Base-by-base conservation (phyloP, 2,329 filamentous ascomycete genomes). In the Coniochaeta pulveracea region DNA sequence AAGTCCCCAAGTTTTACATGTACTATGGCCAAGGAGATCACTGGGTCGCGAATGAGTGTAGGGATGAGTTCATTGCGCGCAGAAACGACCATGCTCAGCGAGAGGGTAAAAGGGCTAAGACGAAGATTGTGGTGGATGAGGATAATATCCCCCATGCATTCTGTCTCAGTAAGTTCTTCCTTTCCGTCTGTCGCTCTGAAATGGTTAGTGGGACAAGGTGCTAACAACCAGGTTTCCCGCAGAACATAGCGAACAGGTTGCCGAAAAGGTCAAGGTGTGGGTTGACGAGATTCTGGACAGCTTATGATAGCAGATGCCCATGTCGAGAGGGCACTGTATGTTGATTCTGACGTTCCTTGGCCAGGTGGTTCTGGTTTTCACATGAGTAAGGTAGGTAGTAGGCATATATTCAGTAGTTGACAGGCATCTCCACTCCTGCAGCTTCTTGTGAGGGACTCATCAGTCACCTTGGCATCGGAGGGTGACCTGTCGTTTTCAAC, bases 21-120 rank as follows among this genome's bases (percentile, higher is more conserved):
- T 69, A 75, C 32, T 80, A 76, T 41, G 75, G 66, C 2, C 56
- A 64, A 39, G 53, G 67, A 33, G 76, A 80, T 39, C 65, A 76
- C 36, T 80, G 76, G 76, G 71, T 80, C 2, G 66, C 69, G 3
- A 56, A 72, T 30, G 56, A 63, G 32, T 60, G 64, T 29, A 58
- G 75, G 7, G 71, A 78, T 41, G 60, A 60, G 18, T 69, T 80
- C 37, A 71, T 79, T 34, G 56, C 55, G 27, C 51, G 51, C 26
- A 52, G 60, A 37, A 49, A 45, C 44, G 50, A 47, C 37, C 43
- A 47, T 30, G 43, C 42, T 26, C 34, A 49, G 34, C 50, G 51
- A 47, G 49, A 48, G 26, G 46, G 17, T 8, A 49, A 54, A 32
- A 41, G 42, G 17, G 58, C 58, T 6, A 54, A 60, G 38, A 64